Conservation (phyloP, 2,329 filamentous ascomycete genomes). For the Dothistroma septosporum region DNA sequence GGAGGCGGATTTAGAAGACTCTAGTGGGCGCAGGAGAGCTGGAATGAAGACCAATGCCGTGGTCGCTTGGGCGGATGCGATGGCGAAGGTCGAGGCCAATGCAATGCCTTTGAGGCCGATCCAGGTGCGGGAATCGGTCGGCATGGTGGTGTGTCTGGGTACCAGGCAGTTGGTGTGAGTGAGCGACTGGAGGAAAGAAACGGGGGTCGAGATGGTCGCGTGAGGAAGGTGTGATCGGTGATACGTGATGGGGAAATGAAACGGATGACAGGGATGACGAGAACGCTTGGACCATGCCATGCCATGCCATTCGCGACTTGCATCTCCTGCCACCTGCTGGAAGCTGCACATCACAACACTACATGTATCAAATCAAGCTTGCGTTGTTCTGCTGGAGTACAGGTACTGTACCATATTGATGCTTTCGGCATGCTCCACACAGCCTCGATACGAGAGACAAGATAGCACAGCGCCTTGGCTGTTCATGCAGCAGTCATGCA, state of each 20-base stretch:
- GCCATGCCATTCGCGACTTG: too few species aligned
- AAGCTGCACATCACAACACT: background rate
- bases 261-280: too few species aligned
- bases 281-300: too few species aligned
- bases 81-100: slow-evolving; percentile 18
- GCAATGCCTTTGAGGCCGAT: slow-evolving; percentile 14
- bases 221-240: background rate
- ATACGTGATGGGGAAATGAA: too few species aligned
- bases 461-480: background rate
- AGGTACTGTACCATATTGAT: too few species aligned
- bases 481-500: background rate
- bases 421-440: too few species aligned
- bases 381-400: too few species aligned
- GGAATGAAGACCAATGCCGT: slow-evolving; percentile 21
- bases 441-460: background rate
- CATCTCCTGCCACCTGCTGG: background rate
- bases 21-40: slow-evolving; percentile 20
- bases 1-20: slow-evolving; percentile 1
- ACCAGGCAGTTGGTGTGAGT: background rate
- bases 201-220: background rate
- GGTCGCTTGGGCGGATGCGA: slow-evolving; percentile 11
- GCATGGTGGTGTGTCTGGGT: slow-evolving; percentile 1
- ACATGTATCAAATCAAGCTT: too few species aligned
- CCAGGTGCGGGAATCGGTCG: slow-evolving; percentile 9
- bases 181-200: background rate